These are phyloP conservation scores for Solanum paucissectum DNA, from an alignment of 257 asterid species.

Conservation along the genomic window DNA sequence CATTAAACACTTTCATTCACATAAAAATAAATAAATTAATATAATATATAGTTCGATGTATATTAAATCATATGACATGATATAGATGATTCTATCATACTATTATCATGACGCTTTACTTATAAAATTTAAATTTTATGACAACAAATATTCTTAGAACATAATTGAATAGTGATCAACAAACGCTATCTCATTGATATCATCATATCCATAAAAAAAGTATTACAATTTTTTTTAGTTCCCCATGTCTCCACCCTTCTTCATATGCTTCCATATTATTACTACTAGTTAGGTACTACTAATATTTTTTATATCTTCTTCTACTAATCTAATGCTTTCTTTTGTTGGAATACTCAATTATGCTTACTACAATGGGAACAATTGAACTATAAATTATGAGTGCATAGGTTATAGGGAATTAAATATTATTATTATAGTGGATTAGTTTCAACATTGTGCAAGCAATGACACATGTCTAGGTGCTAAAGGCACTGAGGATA, in stretches of 20 bases:
- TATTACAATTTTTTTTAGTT: neutral
- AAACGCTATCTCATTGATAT: neutral
- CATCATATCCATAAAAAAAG: fast-evolving
- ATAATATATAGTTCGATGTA: no score
- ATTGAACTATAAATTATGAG: neutral
- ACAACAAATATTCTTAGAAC: neutral
- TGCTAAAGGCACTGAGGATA: neutral
- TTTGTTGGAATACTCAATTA: neutral
- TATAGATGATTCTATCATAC: neutral
- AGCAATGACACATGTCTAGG: neutral
- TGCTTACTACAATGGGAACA: neutral
- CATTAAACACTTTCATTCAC: neutral
- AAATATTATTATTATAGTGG: neutral
- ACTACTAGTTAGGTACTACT: neutral
- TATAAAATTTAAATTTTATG: neutral
- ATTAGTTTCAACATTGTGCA: neutral
- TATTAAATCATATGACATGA: neutral
- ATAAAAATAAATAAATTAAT: no score
- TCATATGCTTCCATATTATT: neutral
- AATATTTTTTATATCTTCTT: neutral
- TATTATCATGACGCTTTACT: neutral
- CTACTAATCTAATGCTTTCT: neutral
- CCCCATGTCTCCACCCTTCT: neutral
- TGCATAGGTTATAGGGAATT: neutral
- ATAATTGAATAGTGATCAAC: fast-evolving